Percentiles rank a stretch among this genome's conserved stretches.
Evolutionary conservation across 441 rosid genomes (phyloP).

Genomic region (Jatropha podagrica): DNA sequence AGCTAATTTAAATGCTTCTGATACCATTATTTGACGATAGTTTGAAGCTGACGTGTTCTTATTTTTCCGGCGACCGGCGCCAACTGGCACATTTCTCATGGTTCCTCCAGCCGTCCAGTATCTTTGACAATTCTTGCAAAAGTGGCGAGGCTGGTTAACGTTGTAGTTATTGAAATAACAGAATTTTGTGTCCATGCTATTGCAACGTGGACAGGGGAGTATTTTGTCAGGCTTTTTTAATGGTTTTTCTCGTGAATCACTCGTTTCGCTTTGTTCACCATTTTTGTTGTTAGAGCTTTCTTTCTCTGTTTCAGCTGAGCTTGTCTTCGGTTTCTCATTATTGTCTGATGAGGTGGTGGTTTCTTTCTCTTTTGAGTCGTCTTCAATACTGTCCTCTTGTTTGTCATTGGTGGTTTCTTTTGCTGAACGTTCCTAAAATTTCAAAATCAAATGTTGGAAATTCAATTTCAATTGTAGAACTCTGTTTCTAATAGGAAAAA

Average conservation of each 20-base stretch:
- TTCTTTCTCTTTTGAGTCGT: slow-evolving; percentile 18
- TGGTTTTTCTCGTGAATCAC: slow-evolving; percentile 33
- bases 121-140: slow-evolving; percentile 78
- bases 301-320: slow-evolving; percentile 32
- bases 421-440: slow-evolving; percentile 26
- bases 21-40: slow-evolving; percentile 42
- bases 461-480: not conserved
- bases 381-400: slow-evolving; percentile 21
- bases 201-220: slow-evolving; percentile 65
- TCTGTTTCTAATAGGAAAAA: not conserved
- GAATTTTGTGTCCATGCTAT: slow-evolving; percentile 70
- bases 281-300: slow-evolving; percentile 19
- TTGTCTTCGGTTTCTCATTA: slow-evolving; percentile 24
- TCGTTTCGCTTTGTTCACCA: slow-evolving; percentile 46
- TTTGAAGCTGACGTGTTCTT: slow-evolving; percentile 49
- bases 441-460: not conserved
- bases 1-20: slow-evolving; percentile 40
- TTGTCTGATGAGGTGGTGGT: slow-evolving; percentile 16
- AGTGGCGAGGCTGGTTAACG: slow-evolving; percentile 74
- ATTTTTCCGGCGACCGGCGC: slow-evolving; percentile 72
- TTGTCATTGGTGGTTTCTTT: slow-evolving; percentile 19
- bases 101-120: slow-evolving; percentile 87
- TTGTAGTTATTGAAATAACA: slow-evolving; percentile 77
- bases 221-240: slow-evolving; percentile 71
- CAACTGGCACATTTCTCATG: slow-evolving; percentile 76